These are phyloP conservation scores for Jaapia argillacea DNA, from an alignment of 768 basidiomycete genomes.

Conservation along the genomic window DNA sequence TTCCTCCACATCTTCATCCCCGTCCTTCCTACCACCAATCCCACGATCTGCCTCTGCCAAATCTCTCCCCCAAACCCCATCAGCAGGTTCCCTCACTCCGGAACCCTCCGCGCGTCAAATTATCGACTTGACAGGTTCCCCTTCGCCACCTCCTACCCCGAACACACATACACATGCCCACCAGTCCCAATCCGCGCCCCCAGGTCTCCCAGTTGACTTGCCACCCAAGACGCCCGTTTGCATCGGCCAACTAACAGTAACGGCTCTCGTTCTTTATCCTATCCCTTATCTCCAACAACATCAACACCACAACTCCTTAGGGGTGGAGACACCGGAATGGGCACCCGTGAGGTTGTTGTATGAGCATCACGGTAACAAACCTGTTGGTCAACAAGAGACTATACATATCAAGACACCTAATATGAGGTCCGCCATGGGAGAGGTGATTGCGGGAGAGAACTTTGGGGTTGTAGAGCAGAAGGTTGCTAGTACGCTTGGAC, in stretches of 20 bases:
- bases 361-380: conserved; percentile 52
- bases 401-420: conserved; percentile 70
- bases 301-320: conserved; percentile 28
- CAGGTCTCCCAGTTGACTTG: conserved; percentile 41
- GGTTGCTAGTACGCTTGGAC: conserved; percentile 67
- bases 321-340: conserved; percentile 59
- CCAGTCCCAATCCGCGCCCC: conserved; percentile 15
- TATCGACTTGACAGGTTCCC: conserved; percentile 69
- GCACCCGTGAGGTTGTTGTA: conserved; percentile 60
- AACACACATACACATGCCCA: conserved; percentile 17
- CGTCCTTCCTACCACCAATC: conserved; percentile 11
- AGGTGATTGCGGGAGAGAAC: conserved; percentile 45
- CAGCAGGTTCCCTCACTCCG: conserved; percentile 3
- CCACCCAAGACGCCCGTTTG: conserved; percentile 80
- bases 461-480: conserved; percentile 87
- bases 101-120: conserved; percentile 35
- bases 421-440: conserved; percentile 38
- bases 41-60: neutral
- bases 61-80: neutral
- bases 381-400: conserved; percentile 49
- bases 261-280: conserved; percentile 80
- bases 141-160: conserved; percentile 41
- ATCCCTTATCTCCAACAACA: conserved; percentile 47
- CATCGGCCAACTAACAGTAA: conserved; percentile 76
- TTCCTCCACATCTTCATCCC: conserved; percentile 19